Percentiles rank a stretch among this genome's conserved stretches.
phyloP scores from a whole-genome alignment of 768 basidiomycete genomes.

The Melanogaster broomeanus region DNA sequence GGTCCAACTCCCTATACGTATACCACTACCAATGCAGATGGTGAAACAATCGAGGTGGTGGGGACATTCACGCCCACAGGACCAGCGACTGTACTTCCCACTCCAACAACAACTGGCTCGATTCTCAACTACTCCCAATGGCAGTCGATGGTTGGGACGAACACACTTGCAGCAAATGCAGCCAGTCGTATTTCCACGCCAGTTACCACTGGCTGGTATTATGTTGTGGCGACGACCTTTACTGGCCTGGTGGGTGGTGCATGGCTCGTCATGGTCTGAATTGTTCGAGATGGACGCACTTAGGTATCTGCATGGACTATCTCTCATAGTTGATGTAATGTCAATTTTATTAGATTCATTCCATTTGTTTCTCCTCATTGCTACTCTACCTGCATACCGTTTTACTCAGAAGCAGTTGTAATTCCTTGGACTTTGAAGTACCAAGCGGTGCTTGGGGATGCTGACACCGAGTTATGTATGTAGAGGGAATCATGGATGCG shows the following conservation, averaged over 20 bases:
- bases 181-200: constrained; percentile 22
- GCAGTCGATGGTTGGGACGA: constrained; percentile 30
- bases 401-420: constrained; percentile 9
- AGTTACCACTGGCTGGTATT: constrained; percentile 28
- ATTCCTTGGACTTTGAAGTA: background rate
- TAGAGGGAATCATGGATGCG: too few relatives aligned
- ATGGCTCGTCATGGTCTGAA: constrained; percentile 32
- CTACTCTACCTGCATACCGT: constrained; percentile 20
- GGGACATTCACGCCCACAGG: constrained; percentile 36
- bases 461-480: background rate
- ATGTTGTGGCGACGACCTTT: constrained; percentile 22
- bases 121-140: constrained; percentile 32
- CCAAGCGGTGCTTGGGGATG: background rate
- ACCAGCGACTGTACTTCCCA: constrained; percentile 28
- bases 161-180: constrained; percentile 26
- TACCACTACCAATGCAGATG: constrained; percentile 43
- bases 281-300: constrained; percentile 9
- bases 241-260: constrained; percentile 29
- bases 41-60: constrained; percentile 19
- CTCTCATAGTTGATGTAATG: background rate
- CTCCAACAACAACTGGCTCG: constrained; percentile 25
- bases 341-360: background rate
- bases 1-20: constrained; percentile 53
- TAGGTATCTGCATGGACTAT: constrained; percentile 7
- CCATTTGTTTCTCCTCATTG: background rate